Percentiles rank a stretch among this genome's conserved stretches.
These are phyloP conservation scores for Noccaea bulbosa DNA, from an alignment of 345 rosid species.

Conservation along the genomic window DNA sequence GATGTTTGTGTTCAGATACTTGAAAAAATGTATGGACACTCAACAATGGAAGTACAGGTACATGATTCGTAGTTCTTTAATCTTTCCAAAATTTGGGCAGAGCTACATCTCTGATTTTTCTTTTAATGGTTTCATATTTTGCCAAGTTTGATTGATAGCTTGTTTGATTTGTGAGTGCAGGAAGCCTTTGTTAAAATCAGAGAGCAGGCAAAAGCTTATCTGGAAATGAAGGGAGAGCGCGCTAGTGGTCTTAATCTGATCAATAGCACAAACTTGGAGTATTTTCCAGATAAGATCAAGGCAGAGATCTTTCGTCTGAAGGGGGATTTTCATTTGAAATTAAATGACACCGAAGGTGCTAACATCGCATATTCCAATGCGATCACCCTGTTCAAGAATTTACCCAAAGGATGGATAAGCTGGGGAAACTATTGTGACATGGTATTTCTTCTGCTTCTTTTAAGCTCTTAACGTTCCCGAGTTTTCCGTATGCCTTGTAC, in stretches of 20 bases:
- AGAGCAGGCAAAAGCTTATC: slow-evolving; percentile 96
- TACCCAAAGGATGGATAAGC: slow-evolving; percentile 99
- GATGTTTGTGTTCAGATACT: slow-evolving; percentile 92
- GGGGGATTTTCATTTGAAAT: slow-evolving; percentile 86
- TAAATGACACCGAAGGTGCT: slow-evolving; percentile 82
- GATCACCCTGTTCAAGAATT: slow-evolving; percentile 79
- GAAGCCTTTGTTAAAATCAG: slow-evolving; percentile 97
- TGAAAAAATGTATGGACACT: slow-evolving; percentile 97
- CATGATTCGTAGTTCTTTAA: slow-evolving; percentile 13
- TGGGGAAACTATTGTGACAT: slow-evolving; percentile 98
- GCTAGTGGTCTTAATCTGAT: slow-evolving; percentile 85
- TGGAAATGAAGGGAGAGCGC: slow-evolving; percentile 94
- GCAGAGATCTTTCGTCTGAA: slow-evolving; percentile 87
- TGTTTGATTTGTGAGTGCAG: slow-evolving; percentile 48
- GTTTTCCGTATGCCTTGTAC: not conserved
- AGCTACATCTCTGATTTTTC: not conserved
- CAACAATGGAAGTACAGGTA: slow-evolving; percentile 99
- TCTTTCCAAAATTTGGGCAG: slow-evolving; percentile 15
- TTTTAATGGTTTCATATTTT: not conserved
- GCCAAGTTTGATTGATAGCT: slow-evolving; percentile 10
- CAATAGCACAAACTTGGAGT: slow-evolving; percentile 89
- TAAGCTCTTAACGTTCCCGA: not conserved
- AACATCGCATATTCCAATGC: slow-evolving; percentile 86
- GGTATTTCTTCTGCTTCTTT: slow-evolving; percentile 56
- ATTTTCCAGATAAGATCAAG: slow-evolving; percentile 81